phyloP scores from a whole-genome alignment of 2,329 filamentous ascomycete genomes.

The Penicillium janthinellum region DNA sequence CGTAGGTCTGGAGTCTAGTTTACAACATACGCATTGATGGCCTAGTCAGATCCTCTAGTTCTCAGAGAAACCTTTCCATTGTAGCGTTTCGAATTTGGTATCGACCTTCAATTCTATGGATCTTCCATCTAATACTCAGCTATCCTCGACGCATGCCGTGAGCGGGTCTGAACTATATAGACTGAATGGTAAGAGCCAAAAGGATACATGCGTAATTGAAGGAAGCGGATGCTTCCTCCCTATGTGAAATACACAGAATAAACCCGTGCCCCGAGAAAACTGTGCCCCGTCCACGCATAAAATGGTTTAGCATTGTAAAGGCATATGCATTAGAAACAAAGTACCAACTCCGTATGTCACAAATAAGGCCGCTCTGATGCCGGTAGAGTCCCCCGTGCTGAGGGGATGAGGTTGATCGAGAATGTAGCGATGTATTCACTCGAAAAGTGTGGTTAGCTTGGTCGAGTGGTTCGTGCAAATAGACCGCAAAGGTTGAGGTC shows the following conservation, averaged over 20 bases:
- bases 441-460: background rate
- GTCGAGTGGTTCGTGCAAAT: background rate
- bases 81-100: background rate
- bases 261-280: background rate
- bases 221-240: background rate
- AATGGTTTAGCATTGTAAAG: background rate
- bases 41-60: no score
- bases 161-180: background rate
- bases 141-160: no score
- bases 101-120: background rate
- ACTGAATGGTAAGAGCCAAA: background rate
- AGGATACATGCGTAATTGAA: conserved; percentile 1
- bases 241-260: conserved; percentile 1
- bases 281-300: background rate
- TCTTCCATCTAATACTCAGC: background rate
- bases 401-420: background rate
- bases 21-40: no score
- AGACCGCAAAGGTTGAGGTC: background rate
- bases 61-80: no score
- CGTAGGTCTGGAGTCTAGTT: background rate
- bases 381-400: background rate
- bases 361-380: conserved; percentile 3
- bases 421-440: background rate
- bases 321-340: background rate
- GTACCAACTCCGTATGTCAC: background rate